These are phyloP conservation scores for Fusarium incarnatum DNA, from an alignment of 2,329 filamentous ascomycete genomes.

Conservation along the genomic window DNA sequence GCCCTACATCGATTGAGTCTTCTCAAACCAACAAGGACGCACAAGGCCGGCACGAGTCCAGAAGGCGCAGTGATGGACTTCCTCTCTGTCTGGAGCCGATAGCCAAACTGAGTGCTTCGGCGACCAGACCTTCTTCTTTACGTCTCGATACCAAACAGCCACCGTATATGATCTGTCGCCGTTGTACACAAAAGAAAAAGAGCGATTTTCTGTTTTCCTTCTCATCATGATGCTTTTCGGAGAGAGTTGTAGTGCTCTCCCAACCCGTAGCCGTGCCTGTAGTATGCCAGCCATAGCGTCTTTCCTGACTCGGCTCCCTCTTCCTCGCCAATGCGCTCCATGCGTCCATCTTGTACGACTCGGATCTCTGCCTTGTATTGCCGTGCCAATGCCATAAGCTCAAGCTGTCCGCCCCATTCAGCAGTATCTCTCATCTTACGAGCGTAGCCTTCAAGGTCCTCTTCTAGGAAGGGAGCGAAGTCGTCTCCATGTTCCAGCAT, in stretches of 20 bases:
- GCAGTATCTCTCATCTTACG: constrained; percentile 84
- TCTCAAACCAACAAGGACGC: constrained; percentile 63
- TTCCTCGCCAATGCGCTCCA: constrained; percentile 74
- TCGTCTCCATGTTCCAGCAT: constrained; percentile 80
- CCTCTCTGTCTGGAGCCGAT: constrained; percentile 64
- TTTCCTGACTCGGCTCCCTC: constrained; percentile 64
- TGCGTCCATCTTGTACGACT: constrained; percentile 85
- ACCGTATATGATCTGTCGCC: constrained; percentile 39
- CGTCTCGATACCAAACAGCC: constrained; percentile 42
- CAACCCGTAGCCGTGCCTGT: constrained; percentile 90
- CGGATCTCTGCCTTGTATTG: constrained; percentile 84
- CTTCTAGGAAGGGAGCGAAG: constrained; percentile 88
- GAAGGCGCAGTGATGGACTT: constrained; percentile 64
- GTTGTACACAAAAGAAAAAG: constrained; percentile 40
- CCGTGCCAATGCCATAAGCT: constrained; percentile 85
- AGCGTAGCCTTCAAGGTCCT: constrained; percentile 78
- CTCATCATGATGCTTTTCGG: constrained; percentile 56
- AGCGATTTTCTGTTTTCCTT: constrained; percentile 31
- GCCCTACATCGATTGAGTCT: constrained; percentile 61
- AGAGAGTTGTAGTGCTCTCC: constrained; percentile 98
- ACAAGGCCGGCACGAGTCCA: constrained; percentile 58
- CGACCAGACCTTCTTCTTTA: constrained; percentile 30
- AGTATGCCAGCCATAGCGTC: constrained; percentile 89
- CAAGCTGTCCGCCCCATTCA: constrained; percentile 95
- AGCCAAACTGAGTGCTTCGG: constrained; percentile 23